Evolutionary conservation across 148 eudicot species (phyloP).

Genomic region (Polygonum maritimum): DNA sequence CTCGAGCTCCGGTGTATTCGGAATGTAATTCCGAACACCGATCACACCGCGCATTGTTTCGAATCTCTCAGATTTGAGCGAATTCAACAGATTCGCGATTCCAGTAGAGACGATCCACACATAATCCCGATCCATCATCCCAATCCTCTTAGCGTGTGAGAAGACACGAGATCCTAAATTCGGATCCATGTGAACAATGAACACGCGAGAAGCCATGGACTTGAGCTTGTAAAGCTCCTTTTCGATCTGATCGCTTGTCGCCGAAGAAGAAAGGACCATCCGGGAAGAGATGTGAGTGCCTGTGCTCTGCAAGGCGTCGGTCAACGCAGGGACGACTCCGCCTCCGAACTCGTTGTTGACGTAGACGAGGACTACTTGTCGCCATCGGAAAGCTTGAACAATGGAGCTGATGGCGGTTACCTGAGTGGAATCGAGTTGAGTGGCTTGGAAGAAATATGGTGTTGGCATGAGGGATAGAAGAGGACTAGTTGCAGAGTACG

Average conservation of each 20-base stretch:
- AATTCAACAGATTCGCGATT: conserved; percentile 33
- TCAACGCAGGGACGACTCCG: conserved; percentile 39
- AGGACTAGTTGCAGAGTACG: conserved; percentile 51
- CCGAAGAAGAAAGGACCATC: conserved; percentile 33
- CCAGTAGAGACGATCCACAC: conserved; percentile 61
- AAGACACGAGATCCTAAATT: conserved; percentile 41
- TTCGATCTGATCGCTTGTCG: conserved; percentile 31
- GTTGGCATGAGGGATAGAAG: conserved; percentile 30
- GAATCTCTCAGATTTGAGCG: conserved; percentile 19
- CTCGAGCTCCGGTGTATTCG: conserved; percentile 21
- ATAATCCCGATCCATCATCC: conserved; percentile 61
- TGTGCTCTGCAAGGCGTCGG: conserved; percentile 24
- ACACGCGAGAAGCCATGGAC: conserved; percentile 53
- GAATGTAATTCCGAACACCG: conserved; percentile 49
- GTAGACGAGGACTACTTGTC: conserved; percentile 40
- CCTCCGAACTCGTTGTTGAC: conserved; percentile 39
- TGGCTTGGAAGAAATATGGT: conserved; percentile 53
- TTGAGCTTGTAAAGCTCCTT: conserved; percentile 43
- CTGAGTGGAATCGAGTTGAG: conserved; percentile 34
- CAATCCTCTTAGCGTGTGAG: conserved; percentile 30
- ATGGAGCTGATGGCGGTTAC: conserved; percentile 40
- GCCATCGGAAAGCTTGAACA: conserved; percentile 57
- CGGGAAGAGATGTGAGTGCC: conserved; percentile 23
- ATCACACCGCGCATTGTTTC: conserved; percentile 60
- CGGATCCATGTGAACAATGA: conserved; percentile 52